Percentiles rank a stretch among this genome's conserved stretches.
Evolutionary conservation across 2,329 filamentous ascomycete genomes (phyloP).

Genomic region (Podosphaera fusca): DNA sequence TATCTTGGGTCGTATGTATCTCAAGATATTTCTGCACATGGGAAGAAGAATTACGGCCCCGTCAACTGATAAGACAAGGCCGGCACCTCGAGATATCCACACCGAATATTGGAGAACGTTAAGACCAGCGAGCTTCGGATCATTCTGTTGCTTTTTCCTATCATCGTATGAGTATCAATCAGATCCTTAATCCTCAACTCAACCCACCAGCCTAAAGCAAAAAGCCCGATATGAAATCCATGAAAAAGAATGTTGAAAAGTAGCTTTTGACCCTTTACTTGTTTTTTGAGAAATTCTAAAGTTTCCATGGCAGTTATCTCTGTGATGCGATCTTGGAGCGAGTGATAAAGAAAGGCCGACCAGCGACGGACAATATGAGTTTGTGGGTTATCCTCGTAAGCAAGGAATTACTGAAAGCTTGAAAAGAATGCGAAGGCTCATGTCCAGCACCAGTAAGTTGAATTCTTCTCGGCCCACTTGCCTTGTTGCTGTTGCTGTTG

Average conservation of each 20-base stretch:
- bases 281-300: constrained; percentile 24
- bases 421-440: no score
- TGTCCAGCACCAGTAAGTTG: no score
- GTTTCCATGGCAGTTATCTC: not conserved
- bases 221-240: constrained; percentile 54
- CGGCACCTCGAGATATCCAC: constrained; percentile 88
- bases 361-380: not conserved
- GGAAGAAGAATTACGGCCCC: constrained; percentile 72
- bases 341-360: not conserved
- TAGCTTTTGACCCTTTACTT: constrained; percentile 48
- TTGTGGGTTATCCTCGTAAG: no score
- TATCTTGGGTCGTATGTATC: constrained; percentile 66
- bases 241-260: constrained; percentile 67
- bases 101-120: constrained; percentile 75
- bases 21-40: constrained; percentile 79
- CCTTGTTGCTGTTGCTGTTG: no score
- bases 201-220: constrained; percentile 63
- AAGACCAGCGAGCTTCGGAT: constrained; percentile 46
- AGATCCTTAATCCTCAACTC: not conserved
- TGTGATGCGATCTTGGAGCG: not conserved
- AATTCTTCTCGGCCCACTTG: no score
- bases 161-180: constrained; percentile 4
- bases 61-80: constrained; percentile 65
- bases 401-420: no score
- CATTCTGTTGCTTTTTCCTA: constrained; percentile 57